These are phyloP conservation scores for Fagopyrum esculentum DNA, from an alignment of 148 eudicot species.

Conservation along the genomic window DNA sequence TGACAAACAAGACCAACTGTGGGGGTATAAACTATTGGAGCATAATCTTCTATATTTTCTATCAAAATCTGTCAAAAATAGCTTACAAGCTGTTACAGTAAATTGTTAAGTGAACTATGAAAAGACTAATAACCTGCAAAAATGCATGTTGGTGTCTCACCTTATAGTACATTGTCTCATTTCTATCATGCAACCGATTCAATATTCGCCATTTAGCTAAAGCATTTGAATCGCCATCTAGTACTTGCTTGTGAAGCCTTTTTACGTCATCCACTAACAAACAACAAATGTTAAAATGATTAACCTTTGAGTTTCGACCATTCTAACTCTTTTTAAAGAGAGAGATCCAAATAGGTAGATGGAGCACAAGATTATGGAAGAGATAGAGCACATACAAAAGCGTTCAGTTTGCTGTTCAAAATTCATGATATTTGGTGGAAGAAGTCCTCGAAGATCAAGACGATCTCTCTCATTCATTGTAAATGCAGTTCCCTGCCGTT, in stretches of 20 bases:
- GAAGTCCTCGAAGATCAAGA: slow-evolving; percentile 95
- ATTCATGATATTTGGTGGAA: slow-evolving; percentile 90
- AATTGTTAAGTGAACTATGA: neutral
- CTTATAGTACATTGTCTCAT: slow-evolving; percentile 94
- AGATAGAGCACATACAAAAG: slow-evolving; percentile 55
- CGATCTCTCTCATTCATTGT: slow-evolving; percentile 96
- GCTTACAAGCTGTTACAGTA: neutral
- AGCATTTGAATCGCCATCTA: slow-evolving; percentile 93
- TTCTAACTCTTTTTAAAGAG: neutral
- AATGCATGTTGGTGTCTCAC: slow-evolving; percentile 25
- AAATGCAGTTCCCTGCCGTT: slow-evolving; percentile 81
- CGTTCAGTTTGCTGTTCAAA: slow-evolving; percentile 83
- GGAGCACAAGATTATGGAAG: neutral
- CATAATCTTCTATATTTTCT: slow-evolving; percentile 90
- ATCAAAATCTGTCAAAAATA: slow-evolving; percentile 59
- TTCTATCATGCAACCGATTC: slow-evolving; percentile 92
- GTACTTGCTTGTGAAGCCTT: slow-evolving; percentile 65
- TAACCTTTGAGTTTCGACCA: neutral
- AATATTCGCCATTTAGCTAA: slow-evolving; percentile 97
- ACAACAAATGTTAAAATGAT: neutral
- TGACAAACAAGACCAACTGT: slow-evolving; percentile 98
- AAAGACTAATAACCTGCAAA: no score
- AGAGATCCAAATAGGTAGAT: neutral
- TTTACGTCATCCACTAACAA: slow-evolving; percentile 68
- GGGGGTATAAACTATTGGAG: slow-evolving; percentile 95